phyloP scores from a whole-genome alignment of 2,329 filamentous ascomycete genomes.

The Colletotrichum sp. region DNA sequence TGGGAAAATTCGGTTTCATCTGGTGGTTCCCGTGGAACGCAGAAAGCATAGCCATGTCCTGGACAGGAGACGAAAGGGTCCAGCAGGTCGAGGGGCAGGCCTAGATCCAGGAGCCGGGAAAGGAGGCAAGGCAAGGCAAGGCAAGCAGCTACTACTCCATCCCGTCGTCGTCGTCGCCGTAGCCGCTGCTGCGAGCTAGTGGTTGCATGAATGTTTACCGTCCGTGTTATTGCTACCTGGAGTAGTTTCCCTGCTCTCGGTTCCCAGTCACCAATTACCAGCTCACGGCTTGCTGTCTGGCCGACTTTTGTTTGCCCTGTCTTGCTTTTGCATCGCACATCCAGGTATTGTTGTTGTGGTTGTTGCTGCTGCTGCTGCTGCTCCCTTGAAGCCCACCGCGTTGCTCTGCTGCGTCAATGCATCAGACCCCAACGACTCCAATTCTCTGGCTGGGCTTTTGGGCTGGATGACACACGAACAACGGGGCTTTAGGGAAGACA shows the following conservation, averaged over 20 bases:
- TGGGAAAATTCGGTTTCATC: slow-evolving; percentile 13
- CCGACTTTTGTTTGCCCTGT: neutral
- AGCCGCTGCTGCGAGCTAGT: neutral
- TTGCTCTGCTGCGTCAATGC: neutral
- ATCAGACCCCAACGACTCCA: neutral
- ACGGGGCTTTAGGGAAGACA: slow-evolving; percentile 4
- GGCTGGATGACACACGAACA: slow-evolving; percentile 9
- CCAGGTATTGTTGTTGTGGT: neutral
- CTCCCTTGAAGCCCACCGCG: neutral
- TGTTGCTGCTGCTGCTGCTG: neutral
- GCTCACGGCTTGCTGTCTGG: neutral
- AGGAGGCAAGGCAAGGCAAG: neutral
- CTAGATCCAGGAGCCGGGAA: neutral
- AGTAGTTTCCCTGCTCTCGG: neutral
- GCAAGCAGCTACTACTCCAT: neutral
- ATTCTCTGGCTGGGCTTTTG: neutral
- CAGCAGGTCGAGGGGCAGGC: neutral
- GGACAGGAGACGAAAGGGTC: neutral
- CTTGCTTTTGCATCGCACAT: neutral
- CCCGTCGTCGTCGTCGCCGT: neutral
- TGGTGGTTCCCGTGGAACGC: slow-evolving; percentile 2
- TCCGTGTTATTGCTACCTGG: neutral
- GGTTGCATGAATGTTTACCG: slow-evolving; percentile 18
- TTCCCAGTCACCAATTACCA: neutral
- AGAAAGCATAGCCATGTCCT: neutral